Percentiles rank a stretch among this genome's conserved stretches.
Conservation (phyloP, 306 rosid species). For the Quercus mongolica region DNA sequence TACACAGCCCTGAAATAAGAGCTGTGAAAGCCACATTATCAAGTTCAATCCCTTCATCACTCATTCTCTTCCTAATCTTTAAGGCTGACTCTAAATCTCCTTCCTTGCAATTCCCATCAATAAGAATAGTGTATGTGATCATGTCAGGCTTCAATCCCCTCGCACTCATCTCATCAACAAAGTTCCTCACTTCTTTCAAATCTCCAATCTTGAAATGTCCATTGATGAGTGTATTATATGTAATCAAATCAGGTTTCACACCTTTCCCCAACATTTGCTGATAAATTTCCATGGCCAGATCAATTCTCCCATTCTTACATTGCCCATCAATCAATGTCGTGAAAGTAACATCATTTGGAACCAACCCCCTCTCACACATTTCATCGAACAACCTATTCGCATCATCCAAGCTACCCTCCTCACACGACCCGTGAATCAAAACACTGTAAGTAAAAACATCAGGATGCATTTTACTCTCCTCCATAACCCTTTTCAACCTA, state of each 20-base stretch:
- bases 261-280: constrained; percentile 55
- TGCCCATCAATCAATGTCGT: constrained; percentile 77
- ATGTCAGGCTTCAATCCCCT: constrained; percentile 62
- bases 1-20: constrained; percentile 67
- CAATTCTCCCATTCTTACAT: constrained; percentile 53
- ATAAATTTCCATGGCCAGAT: constrained; percentile 56
- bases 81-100: constrained; percentile 65
- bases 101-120: constrained; percentile 82
- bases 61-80: constrained; percentile 54
- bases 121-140: constrained; percentile 71
- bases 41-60: constrained; percentile 49
- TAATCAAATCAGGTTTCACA: constrained; percentile 67
- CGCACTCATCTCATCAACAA: constrained; percentile 54
- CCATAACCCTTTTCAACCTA: constrained; percentile 64
- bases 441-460: constrained; percentile 74
- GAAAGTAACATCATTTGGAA: constrained; percentile 58
- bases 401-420: constrained; percentile 51
- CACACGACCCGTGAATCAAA: constrained; percentile 70
- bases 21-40: constrained; percentile 76
- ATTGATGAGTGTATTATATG: constrained; percentile 62
- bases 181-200: constrained; percentile 56
- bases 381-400: constrained; percentile 64
- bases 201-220: constrained; percentile 85
- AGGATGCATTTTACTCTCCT: constrained; percentile 43
- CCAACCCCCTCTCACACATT: constrained; percentile 61